Conservation (phyloP, 371 early-diverging fungal species). For the Mortierella sp. region DNA sequence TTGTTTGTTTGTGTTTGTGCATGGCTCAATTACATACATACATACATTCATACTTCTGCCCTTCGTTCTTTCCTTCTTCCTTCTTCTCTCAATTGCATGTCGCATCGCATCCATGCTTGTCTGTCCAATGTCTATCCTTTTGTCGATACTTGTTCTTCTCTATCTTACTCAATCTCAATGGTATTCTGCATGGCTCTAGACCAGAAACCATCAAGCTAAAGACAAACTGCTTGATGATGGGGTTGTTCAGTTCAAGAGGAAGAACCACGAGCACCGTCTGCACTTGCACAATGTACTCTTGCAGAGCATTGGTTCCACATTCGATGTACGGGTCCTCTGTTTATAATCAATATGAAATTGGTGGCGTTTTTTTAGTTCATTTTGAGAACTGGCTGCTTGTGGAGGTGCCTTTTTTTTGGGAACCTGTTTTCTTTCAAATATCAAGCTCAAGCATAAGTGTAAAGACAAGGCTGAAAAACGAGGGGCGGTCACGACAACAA, state of each 20-base stretch:
- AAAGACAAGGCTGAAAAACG: background rate
- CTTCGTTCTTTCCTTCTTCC: background rate
- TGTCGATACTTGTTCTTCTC: slow-evolving; percentile 9
- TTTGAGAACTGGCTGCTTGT: background rate
- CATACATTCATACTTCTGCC: background rate
- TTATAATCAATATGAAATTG: background rate
- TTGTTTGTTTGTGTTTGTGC: no score
- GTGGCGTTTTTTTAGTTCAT: background rate
- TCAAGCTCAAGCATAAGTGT: background rate
- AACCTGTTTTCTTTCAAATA: background rate
- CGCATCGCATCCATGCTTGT: background rate
- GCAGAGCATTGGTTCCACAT: background rate
- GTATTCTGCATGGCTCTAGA: no score
- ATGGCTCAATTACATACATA: background rate
- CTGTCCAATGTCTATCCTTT: background rate
- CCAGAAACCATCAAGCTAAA: no score
- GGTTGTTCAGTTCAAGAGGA: no score
- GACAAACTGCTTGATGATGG: no score
- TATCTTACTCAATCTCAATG: no score
- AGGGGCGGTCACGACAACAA: background rate
- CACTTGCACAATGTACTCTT: background rate
- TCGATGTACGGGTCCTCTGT: background rate
- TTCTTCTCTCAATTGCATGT: background rate
- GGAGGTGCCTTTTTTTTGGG: background rate
- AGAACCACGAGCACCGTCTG: no score